These are phyloP conservation scores for Verticillium tricorpus DNA, from an alignment of 2,329 filamentous ascomycete genomes.

Conservation along the genomic window DNA sequence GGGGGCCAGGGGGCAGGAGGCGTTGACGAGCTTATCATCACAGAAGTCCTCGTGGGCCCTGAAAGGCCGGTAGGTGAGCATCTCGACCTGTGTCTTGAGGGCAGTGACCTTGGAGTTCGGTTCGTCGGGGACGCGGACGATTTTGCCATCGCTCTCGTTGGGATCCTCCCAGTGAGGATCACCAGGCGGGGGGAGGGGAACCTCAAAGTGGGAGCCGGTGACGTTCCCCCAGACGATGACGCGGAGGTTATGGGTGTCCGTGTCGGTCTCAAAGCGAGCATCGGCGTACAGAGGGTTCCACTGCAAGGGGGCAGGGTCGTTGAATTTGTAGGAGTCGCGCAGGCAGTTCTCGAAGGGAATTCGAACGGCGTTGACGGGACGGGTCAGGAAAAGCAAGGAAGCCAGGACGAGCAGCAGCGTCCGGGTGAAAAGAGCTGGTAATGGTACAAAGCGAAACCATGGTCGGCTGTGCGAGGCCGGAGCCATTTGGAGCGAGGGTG, in stretches of 20 bases:
- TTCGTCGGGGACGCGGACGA: conserved; percentile 52
- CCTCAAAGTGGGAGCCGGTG: conserved; percentile 60
- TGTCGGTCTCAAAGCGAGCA: conserved; percentile 63
- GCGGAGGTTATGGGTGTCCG: conserved; percentile 60
- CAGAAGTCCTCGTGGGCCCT: conserved; percentile 61
- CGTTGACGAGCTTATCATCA: conserved; percentile 50
- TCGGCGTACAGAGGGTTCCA: conserved; percentile 73
- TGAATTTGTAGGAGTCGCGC: conserved; percentile 51
- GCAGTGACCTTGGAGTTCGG: conserved; percentile 62
- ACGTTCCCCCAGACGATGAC: conserved; percentile 90
- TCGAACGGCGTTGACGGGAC: conserved; percentile 55
- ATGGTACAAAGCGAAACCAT: background rate
- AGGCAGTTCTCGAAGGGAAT: conserved; percentile 86
- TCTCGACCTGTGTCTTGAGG: conserved; percentile 64
- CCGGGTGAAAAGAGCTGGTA: background rate
- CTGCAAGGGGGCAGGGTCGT: conserved; percentile 61
- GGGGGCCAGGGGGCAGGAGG: conserved; percentile 69
- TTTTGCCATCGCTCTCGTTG: conserved; percentile 67
- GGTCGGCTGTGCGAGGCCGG: background rate
- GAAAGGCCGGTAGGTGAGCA: conserved; percentile 74
- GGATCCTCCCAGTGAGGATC: conserved; percentile 59
- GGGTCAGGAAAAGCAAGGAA: conserved; percentile 25
- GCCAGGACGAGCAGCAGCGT: conserved; percentile 32
- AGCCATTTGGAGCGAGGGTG: conserved; percentile 5
- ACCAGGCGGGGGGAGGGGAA: conserved; percentile 54